Evolutionary conservation across 108 stramenopile genomes (phyloP), one percentile per base, ranked within the genome.

Genomic region (Nannochloropsis oceanica): DNA sequence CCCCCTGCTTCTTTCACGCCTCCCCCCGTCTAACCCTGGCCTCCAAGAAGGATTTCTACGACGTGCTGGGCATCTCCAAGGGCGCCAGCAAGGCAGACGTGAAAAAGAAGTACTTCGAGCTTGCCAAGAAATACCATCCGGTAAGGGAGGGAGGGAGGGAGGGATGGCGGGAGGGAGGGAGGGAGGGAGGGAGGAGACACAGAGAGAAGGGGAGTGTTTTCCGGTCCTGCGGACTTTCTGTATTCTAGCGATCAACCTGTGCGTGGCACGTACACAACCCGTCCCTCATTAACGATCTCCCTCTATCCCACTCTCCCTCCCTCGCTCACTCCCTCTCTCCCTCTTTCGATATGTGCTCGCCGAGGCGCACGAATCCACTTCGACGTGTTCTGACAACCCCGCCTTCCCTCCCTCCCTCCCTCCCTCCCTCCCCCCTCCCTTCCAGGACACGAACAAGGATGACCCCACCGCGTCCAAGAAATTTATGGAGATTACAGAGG

Each of bases 41-140:
- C 27, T 82, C 25, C 10, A 98, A 98, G 86, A 87, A 93, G 79
- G 98, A 98, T 84, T 96, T 95, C 90, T 98, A 98, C 86, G 94
- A 97, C 2, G 94, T 97, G 2, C 88, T 98, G 59, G 95, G 96
- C 44, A 95, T 98, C 25, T 59, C 90, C 22, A 89, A 84, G 81
- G 86, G 89, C 11, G 94, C 96, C 9, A 92, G 93, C 83, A 96
- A 96, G 91, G 94, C 84, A 25, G 93, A 92, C 82, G 94, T 95
- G 81, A 94, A 99, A 87, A 99, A 99, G 93, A 94, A 94, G 1
- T 98, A 96, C 86, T 95, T 95, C 86, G 93, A 96, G 87, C 89
- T 96, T 79, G 97, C 97, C 25, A 98, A 98, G 89, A 88, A 96
- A 89, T 93, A 96, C 86, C 97, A 98, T 91, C 97, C 97, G 14